These are phyloP conservation scores for Colletotrichum sp. DNA, from an alignment of 2,329 filamentous ascomycete species.

Conservation along the genomic window DNA sequence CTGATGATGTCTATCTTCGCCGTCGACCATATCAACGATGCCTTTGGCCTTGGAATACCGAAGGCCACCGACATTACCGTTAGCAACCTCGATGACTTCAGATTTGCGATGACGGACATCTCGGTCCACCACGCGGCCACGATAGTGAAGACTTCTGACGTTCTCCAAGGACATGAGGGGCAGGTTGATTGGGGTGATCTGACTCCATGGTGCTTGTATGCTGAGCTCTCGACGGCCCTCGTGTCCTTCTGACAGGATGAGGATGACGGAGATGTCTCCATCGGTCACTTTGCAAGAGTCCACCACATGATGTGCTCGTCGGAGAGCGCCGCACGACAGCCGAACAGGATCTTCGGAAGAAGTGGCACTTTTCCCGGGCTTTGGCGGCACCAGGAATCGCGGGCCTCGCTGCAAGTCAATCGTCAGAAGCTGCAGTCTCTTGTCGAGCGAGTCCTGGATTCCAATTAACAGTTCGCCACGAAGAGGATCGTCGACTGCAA, in stretches of 20 bases:
- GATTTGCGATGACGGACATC: slow-evolving; percentile 54
- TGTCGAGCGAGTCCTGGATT: slow-evolving; percentile 72
- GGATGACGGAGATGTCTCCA: slow-evolving; percentile 69
- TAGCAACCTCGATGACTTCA: slow-evolving; percentile 49
- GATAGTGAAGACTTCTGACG: slow-evolving; percentile 62
- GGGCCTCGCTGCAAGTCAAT: slow-evolving; percentile 49
- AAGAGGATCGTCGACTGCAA: slow-evolving; percentile 57
- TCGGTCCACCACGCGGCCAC: slow-evolving; percentile 55
- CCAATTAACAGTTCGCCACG: slow-evolving; percentile 67
- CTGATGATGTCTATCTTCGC: slow-evolving; percentile 67
- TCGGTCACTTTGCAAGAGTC: slow-evolving; percentile 77
- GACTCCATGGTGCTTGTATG: slow-evolving; percentile 78
- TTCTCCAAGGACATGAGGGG: slow-evolving; percentile 66
- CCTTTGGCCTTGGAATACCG: slow-evolving; percentile 64
- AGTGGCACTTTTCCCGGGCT: slow-evolving; percentile 27
- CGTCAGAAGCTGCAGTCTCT: slow-evolving; percentile 70
- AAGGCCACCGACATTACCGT: slow-evolving; percentile 57
- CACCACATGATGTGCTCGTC: slow-evolving; percentile 69
- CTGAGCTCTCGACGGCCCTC: slow-evolving; percentile 71
- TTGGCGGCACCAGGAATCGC: slow-evolving; percentile 23
- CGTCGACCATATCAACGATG: slow-evolving; percentile 70
- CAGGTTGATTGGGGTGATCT: slow-evolving; percentile 69
- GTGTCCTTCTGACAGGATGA: slow-evolving; percentile 71
- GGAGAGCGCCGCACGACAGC: slow-evolving; percentile 54
- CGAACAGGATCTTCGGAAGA: slow-evolving; percentile 37